phyloP scores from a whole-genome alignment of 169 alveolate species.

The Plasmodium coatneyi region DNA sequence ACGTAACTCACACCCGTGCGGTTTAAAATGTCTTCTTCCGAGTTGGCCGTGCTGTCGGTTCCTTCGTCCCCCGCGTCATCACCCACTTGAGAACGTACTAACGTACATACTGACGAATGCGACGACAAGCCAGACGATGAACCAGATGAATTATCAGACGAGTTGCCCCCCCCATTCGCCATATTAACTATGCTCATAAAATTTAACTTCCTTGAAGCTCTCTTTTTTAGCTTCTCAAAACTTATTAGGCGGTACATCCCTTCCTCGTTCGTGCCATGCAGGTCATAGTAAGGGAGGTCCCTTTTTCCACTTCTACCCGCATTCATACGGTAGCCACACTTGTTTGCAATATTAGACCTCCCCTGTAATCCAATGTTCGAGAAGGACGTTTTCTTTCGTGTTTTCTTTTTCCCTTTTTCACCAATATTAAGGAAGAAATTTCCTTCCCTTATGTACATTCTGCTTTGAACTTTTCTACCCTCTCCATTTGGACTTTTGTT shows the following conservation, averaged over 20 bases:
- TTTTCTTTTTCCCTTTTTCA: neutral
- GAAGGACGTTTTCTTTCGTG: neutral
- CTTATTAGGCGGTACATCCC: slow-evolving; percentile 16
- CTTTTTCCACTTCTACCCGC: neutral
- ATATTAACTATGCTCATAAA: slow-evolving; percentile 70
- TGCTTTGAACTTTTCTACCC: neutral
- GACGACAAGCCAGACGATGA: neutral
- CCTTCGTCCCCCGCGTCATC: too few species aligned
- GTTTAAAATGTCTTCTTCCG: slow-evolving; percentile 21
- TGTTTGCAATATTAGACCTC: neutral
- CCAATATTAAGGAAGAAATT: neutral
- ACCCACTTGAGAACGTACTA: neutral
- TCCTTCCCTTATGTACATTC: neutral
- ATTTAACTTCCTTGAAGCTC: slow-evolving; percentile 48
- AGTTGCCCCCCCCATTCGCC: slow-evolving; percentile 5
- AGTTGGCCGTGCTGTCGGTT: neutral
- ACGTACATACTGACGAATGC: neutral
- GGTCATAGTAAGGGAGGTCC: neutral
- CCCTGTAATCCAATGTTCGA: neutral
- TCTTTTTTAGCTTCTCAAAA: slow-evolving; percentile 52
- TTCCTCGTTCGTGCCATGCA: neutral
- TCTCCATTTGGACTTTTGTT: neutral
- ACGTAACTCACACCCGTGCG: neutral
- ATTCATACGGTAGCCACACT: neutral
- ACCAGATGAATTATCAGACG: neutral